phyloP scores from a whole-genome alignment of 192 early-diverging fungal species.

The Coemansia reversa region DNA sequence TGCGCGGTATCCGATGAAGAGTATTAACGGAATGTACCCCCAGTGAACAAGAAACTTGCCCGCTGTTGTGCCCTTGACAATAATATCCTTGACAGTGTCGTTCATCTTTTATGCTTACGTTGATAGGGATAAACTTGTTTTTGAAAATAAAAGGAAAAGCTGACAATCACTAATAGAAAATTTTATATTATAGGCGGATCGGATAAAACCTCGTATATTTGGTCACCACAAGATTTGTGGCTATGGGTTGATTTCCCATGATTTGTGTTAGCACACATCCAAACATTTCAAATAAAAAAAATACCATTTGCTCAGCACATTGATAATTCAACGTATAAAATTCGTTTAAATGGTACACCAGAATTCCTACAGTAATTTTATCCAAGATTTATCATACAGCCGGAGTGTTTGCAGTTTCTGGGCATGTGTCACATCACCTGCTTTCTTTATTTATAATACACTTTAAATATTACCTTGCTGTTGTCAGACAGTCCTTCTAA shows the following conservation, averaged over 20 bases:
- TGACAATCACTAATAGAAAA: neutral
- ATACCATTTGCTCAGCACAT: neutral
- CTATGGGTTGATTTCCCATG: neutral
- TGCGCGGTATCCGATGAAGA: conserved; percentile 47
- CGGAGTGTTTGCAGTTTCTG: neutral
- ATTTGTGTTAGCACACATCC: neutral
- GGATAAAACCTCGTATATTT: neutral
- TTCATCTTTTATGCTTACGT: conserved; percentile 28
- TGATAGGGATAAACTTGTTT: neutral
- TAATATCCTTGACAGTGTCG: conserved; percentile 46
- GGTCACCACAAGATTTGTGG: neutral
- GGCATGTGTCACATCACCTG: neutral
- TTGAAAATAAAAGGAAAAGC: conserved; percentile 7
- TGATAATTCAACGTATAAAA: neutral
- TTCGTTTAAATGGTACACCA: neutral
- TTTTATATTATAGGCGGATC: neutral
- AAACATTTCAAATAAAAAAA: neutral
- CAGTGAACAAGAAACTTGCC: conserved; percentile 48
- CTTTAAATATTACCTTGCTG: neutral
- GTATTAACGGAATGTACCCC: conserved; percentile 51
- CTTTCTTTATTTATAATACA: neutral
- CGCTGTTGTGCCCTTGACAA: conserved; percentile 37
- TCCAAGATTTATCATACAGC: neutral
- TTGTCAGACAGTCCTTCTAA: too few relatives aligned
- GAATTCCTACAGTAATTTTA: too few relatives aligned